These are phyloP conservation scores for Phanerodontia chrysosporium DNA, from an alignment of 768 basidiomycete genomes.

Conservation along the genomic window DNA sequence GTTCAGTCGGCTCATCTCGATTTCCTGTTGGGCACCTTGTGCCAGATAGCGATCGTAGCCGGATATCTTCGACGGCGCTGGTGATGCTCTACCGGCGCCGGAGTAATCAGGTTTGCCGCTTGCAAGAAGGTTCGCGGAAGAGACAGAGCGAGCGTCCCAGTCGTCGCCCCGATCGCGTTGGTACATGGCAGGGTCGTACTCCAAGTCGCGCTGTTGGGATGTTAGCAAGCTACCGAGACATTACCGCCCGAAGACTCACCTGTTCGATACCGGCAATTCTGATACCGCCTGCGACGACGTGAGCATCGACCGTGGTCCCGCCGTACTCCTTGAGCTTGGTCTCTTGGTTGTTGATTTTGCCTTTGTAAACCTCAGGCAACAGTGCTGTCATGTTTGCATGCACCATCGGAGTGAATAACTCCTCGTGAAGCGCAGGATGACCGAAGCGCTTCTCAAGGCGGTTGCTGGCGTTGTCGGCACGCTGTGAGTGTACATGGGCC, in stretches of 20 bases:
- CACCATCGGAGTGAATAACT: conserved; percentile 86
- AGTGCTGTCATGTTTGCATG: conserved; percentile 84
- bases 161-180: conserved; percentile 83
- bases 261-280: conserved; percentile 81
- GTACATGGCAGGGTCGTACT: conserved; percentile 78
- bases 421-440: conserved; percentile 85
- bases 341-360: conserved; percentile 60
- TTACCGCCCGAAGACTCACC: conserved; percentile 31
- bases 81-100: conserved; percentile 34
- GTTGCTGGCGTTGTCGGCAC: conserved; percentile 65
- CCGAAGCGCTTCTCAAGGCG: conserved; percentile 90
- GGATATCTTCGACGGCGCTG: conserved; percentile 31
- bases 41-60: conserved; percentile 60
- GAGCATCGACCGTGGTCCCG: conserved; percentile 71
- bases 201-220: conserved; percentile 53
- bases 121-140: conserved; percentile 50
- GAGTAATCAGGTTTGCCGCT: conserved; percentile 34
- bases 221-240: neutral
- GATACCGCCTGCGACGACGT: conserved; percentile 72
- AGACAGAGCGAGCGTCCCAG: conserved; percentile 81
- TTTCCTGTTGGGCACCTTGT: conserved; percentile 39
- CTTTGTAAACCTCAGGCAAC: conserved; percentile 69
- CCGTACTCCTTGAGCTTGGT: conserved; percentile 75
- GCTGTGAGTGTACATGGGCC: conserved; percentile 75
- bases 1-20: conserved; percentile 57